Conservation (phyloP, 139 green algal species). For the Diplosphaera chodatii region DNA sequence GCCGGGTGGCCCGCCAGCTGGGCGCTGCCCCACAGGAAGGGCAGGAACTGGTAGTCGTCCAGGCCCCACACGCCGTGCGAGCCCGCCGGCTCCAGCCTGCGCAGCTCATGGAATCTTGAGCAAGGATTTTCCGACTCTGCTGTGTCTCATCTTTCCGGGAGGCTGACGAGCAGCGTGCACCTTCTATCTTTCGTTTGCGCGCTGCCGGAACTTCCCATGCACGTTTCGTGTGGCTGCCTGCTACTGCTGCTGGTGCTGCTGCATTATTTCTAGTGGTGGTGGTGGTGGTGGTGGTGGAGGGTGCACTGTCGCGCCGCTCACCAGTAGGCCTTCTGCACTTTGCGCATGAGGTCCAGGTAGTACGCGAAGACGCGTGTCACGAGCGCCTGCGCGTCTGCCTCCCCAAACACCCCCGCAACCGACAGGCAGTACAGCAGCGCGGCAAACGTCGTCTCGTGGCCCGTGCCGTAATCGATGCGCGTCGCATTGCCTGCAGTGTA, state of each 20-base stretch:
- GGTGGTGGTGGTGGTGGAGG: too few relatives aligned
- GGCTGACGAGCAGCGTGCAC: too few relatives aligned
- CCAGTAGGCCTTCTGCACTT: slow-evolving; percentile 91
- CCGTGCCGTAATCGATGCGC: slow-evolving; percentile 96
- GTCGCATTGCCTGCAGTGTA: slow-evolving; percentile 86
- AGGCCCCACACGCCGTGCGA: slow-evolving; percentile 95
- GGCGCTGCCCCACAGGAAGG: slow-evolving; percentile 84
- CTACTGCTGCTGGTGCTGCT: too few relatives aligned
- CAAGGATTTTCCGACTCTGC: too few relatives aligned
- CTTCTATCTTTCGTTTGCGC: too few relatives aligned
- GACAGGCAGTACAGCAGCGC: slow-evolving; percentile 89
- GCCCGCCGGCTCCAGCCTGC: slow-evolving; percentile 88
- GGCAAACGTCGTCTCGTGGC: slow-evolving; percentile 90
- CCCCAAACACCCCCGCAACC: slow-evolving; percentile 54
- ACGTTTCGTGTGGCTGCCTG: too few relatives aligned
- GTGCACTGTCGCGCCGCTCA: too few relatives aligned
- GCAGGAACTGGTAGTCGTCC: slow-evolving; percentile 98
- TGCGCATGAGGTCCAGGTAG: slow-evolving; percentile 91
- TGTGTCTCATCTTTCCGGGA: too few relatives aligned
- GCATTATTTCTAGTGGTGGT: too few relatives aligned
- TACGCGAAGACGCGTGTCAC: slow-evolving; percentile 40
- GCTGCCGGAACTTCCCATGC: too few relatives aligned
- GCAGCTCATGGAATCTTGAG: too few relatives aligned
- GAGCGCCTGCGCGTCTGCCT: slow-evolving; percentile 24
- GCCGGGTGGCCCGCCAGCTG: slow-evolving; percentile 60